Evolutionary conservation across 2,329 filamentous ascomycete genomes (phyloP).

Genomic region (Trichoderma lentiforme): DNA sequence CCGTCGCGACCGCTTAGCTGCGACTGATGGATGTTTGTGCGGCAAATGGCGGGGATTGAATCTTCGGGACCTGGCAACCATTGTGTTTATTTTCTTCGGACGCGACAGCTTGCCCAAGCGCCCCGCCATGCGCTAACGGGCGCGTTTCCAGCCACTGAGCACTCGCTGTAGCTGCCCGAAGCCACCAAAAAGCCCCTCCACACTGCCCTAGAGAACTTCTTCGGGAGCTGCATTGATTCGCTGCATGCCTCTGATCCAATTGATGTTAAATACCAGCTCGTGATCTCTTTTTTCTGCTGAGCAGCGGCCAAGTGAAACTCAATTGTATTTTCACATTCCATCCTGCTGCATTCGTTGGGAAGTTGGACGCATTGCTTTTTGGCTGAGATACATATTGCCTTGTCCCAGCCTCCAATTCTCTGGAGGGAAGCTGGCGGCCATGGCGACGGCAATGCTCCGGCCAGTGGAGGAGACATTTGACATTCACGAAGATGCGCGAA

Average conservation of each 20-base stretch:
- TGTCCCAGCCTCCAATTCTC: background rate
- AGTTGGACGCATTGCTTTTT: background rate
- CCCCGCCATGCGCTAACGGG: conserved; percentile 9
- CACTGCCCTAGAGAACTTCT: conserved; percentile 9
- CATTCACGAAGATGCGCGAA: conserved; percentile 50
- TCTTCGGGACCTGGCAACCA: conserved; percentile 24
- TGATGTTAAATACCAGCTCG: background rate
- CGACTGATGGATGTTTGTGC: background rate
- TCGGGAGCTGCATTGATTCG: conserved; percentile 1
- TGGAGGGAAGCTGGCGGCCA: background rate
- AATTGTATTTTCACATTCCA: background rate
- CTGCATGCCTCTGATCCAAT: background rate
- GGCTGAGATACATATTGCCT: background rate
- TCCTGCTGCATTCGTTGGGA: background rate
- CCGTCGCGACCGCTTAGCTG: background rate
- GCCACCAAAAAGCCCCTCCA: conserved; percentile 13
- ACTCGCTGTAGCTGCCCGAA: conserved; percentile 9
- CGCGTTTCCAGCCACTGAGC: conserved; percentile 15
- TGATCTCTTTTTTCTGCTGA: background rate
- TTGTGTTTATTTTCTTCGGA: conserved; percentile 24
- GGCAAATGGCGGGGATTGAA: conserved; percentile 13
- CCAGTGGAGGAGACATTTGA: conserved; percentile 40
- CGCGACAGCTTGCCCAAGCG: conserved; percentile 11
- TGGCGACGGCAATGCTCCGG: conserved; percentile 19
- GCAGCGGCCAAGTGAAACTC: background rate